phyloP scores from a whole-genome alignment of 73 alveolate species.

The Symbiodinium pilosum region DNA sequence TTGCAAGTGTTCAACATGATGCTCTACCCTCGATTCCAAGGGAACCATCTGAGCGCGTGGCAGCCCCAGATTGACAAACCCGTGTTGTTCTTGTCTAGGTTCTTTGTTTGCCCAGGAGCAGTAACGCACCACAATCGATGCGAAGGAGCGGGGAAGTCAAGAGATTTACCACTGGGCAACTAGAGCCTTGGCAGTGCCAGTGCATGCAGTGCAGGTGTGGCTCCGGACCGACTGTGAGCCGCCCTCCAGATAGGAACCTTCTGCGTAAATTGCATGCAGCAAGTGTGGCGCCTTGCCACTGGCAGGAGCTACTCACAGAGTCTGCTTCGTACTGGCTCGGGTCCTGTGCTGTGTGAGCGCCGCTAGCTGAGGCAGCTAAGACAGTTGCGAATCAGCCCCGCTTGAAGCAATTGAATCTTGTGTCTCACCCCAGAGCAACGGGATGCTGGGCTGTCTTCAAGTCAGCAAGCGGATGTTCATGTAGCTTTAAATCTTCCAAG shows the following conservation, averaged over 20 bases:
- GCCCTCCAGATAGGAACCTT: constrained; percentile 25
- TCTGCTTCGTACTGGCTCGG: constrained; percentile 66
- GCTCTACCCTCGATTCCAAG: too few species aligned
- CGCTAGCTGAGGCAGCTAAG: too few species aligned
- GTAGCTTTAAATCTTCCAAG: too few species aligned
- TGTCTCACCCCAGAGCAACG: too few species aligned
- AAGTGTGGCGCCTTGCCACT: background rate
- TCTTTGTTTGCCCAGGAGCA: background rate
- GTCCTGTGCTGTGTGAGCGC: constrained; percentile 20
- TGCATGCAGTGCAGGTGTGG: constrained; percentile 9
- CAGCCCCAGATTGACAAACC: background rate
- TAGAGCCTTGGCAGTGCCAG: too few species aligned
- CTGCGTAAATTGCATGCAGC: too few species aligned
- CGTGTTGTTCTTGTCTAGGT: background rate
- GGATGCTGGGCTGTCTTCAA: too few species aligned
- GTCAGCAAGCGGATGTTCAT: too few species aligned
- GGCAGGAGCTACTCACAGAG: constrained; percentile 10
- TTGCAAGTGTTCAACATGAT: too few species aligned
- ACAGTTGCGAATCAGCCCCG: too few species aligned
- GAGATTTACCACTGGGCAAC: too few species aligned
- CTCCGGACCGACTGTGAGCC: constrained; percentile 24
- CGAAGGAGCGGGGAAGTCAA: background rate
- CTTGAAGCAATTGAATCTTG: too few species aligned
- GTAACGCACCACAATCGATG: background rate
- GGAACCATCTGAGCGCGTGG: background rate